A percentile compares a stretch with the other conserved stretches of the same genome.
Evolutionary conservation across 2,329 filamentous ascomycete genomes (phyloP).

Genomic region (Alternaria solani): DNA sequence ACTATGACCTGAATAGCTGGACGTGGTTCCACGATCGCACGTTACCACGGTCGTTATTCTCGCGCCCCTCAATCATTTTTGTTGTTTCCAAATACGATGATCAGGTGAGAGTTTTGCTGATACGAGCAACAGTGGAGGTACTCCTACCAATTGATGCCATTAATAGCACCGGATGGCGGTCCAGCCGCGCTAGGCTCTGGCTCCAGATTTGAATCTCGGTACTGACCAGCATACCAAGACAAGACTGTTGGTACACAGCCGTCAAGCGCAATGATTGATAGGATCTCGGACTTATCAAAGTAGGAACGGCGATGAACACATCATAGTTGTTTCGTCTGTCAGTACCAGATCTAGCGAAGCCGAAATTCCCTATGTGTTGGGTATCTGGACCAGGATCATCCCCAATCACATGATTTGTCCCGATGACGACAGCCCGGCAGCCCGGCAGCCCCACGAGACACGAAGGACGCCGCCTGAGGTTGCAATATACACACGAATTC

Average conservation of each 20-base stretch:
- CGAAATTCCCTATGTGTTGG: not conserved
- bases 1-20: not conserved
- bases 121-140: constrained; percentile 2
- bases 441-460: not conserved
- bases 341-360: not conserved
- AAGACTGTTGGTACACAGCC: not conserved
- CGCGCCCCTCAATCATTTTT: not conserved
- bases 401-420: not conserved
- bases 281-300: not conserved
- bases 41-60: not conserved
- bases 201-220: not conserved
- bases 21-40: not conserved
- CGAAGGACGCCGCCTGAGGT: not conserved
- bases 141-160: not conserved
- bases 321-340: not conserved
- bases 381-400: not conserved
- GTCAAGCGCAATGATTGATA: not conserved
- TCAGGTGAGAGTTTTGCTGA: not conserved
- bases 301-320: not conserved
- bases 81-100: not conserved
- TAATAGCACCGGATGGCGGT: constrained; percentile 1
- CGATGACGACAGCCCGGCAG: constrained; percentile 1
- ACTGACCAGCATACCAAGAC: not conserved
- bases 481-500: not conserved
- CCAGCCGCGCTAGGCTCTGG: not conserved